Base-by-base conservation (phyloP, 2,329 filamentous ascomycete species). In the Dryadomyces quercivorus region DNA sequence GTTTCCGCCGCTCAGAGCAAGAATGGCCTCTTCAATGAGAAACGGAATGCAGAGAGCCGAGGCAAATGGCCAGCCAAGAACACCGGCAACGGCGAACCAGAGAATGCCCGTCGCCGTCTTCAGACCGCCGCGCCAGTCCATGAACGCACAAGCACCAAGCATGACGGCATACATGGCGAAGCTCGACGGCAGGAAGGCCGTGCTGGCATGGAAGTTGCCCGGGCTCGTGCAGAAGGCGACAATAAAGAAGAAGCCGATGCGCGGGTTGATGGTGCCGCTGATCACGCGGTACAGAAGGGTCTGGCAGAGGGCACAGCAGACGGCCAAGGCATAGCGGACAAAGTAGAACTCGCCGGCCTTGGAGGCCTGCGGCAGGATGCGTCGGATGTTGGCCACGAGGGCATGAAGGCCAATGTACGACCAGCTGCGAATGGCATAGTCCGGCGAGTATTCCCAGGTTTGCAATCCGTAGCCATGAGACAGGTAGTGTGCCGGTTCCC, bases 371-470 rank as follows among this genome's bases (percentile, higher is more conserved):
- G 82, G 82, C 1, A 84, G 65, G 5, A 93, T 63, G 42, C 82
- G 77, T 36, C 82, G 78, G 18, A 88, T 61, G 58, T 81, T 87
- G 47, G 83, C 85, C 48, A 87, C 70, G 20, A 84, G 61, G 26
- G 90, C 87, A 69, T 98, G 92, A 1, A 96, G 70, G 5, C 75
- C 79, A 42, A 94, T 76, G 64, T 98, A 98, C 21, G 90, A 75
- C 93, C 93, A 98, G 71, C 90, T 96, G 59, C 93, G 84, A 62
- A 98, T 96, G 51, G 90, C 88, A 70, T 87, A 97, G 56, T 92
- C 85, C 5, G 93, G 93, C 1, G 92, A 95, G 70, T 97, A 98
- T 69, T 98, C 93, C 93, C 93, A 98, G 1, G 93, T 98, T 72
- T 98, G 91, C 51, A 96, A 76, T 43, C 92, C 93, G 65, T 95